Evolutionary conservation across 2,329 filamentous ascomycete species (phyloP).

Genomic region (Huntiella abstrusa): DNA sequence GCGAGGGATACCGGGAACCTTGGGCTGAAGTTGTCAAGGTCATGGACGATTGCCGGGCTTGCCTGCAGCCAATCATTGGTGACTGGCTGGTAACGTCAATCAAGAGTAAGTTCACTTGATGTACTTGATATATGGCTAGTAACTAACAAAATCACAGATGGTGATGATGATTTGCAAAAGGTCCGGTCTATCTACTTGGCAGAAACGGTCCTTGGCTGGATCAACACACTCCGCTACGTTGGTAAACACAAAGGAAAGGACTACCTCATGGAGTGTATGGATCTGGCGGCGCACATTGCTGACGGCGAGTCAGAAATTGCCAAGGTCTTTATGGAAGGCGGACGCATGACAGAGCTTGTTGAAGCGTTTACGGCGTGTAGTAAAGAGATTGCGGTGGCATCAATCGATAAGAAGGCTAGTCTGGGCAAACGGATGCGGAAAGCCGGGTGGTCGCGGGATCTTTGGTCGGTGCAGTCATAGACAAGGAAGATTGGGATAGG

Average conservation of each 20-base stretch:
- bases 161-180: conserved; percentile 39
- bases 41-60: conserved; percentile 34
- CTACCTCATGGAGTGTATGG: conserved; percentile 67
- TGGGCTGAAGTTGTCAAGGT: conserved; percentile 34
- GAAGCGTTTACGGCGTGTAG: conserved; percentile 60
- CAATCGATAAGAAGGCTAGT: conserved; percentile 29
- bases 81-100: conserved; percentile 41
- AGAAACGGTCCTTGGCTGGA: conserved; percentile 68
- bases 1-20: conserved; percentile 26
- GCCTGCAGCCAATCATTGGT: conserved; percentile 41
- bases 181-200: conserved; percentile 69
- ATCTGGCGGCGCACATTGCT: conserved; percentile 59
- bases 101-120: conserved; percentile 28
- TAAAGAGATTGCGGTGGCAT: conserved; percentile 44
- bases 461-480: conserved; percentile 37
- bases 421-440: conserved; percentile 40
- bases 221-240: conserved; percentile 61
- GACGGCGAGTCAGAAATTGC: conserved; percentile 50
- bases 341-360: conserved; percentile 57
- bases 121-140: neutral
- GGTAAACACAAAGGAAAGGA: conserved; percentile 58
- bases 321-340: conserved; percentile 40
- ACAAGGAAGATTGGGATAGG: neutral
- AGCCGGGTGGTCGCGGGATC: conserved; percentile 42
- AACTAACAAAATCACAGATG: conserved; percentile 23